Evolutionary conservation across 2,329 filamentous ascomycete genomes (phyloP).

Genomic region (Alternaria triticina): DNA sequence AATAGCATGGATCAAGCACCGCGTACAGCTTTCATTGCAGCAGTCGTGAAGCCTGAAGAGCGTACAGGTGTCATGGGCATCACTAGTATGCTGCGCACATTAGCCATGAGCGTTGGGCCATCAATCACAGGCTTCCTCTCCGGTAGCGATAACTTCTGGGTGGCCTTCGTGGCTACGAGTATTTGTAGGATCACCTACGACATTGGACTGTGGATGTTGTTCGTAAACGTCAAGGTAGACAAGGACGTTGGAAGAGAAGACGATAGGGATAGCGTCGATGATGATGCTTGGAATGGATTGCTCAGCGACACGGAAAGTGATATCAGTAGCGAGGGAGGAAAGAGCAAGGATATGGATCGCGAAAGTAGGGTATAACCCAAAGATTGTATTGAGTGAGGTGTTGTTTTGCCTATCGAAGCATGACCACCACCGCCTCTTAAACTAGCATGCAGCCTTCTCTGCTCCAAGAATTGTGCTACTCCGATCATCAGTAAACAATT

Average conservation of each 20-base stretch:
- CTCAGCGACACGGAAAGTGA: slow-evolving; percentile 40
- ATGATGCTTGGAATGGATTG: slow-evolving; percentile 39
- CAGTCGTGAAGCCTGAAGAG: slow-evolving; percentile 69
- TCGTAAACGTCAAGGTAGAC: slow-evolving; percentile 45
- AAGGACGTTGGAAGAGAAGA: slow-evolving; percentile 23
- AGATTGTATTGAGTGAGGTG: not conserved
- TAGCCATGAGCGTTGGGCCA: slow-evolving; percentile 60
- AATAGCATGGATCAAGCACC: slow-evolving; percentile 76
- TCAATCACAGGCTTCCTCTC: slow-evolving; percentile 47
- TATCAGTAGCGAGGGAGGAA: slow-evolving; percentile 23
- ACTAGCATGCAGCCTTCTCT: slow-evolving; percentile 4
- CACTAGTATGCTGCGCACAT: slow-evolving; percentile 65
- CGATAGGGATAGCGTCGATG: slow-evolving; percentile 30
- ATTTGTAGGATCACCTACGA: slow-evolving; percentile 46
- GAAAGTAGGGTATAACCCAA: slow-evolving; percentile 10
- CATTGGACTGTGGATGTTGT: slow-evolving; percentile 47
- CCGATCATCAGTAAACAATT: slow-evolving; percentile 1
- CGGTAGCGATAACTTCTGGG: slow-evolving; percentile 43
- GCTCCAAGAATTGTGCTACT: slow-evolving; percentile 14
- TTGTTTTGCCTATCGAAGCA: too few relatives aligned
- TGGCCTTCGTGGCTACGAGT: slow-evolving; percentile 47
- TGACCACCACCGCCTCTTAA: not conserved
- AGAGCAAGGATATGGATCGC: slow-evolving; percentile 33
- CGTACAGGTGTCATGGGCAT: slow-evolving; percentile 75
- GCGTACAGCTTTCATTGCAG: slow-evolving; percentile 69